A percentile compares a stretch with the other conserved stretches of the same genome.
Evolutionary conservation across 1,284 basidiomycete genomes (phyloP).

Genomic region (Coriolopsis trogii): DNA sequence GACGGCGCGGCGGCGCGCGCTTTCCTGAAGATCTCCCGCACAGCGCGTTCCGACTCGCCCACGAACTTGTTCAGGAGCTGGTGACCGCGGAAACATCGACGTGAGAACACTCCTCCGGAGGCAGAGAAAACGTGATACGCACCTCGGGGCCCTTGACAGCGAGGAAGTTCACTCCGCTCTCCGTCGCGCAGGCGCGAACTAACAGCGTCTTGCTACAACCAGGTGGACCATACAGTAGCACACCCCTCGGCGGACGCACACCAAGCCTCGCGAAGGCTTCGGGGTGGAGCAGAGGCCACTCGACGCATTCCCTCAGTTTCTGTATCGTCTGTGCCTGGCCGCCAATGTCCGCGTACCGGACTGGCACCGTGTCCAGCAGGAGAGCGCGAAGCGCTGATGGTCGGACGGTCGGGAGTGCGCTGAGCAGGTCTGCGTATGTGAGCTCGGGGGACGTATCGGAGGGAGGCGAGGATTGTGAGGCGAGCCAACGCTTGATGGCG

Average conservation of each 20-base stretch:
- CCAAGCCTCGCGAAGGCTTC: constrained; percentile 88
- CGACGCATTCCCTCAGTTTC: constrained; percentile 85
- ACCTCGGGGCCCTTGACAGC: constrained; percentile 99
- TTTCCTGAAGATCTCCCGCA: constrained; percentile 95
- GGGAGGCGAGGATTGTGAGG: constrained; percentile 29
- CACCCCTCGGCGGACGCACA: constrained; percentile 86
- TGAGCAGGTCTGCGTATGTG: constrained; percentile 65
- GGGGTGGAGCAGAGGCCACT: constrained; percentile 92
- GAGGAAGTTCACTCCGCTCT: constrained; percentile 95
- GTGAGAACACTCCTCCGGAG: too few relatives aligned
- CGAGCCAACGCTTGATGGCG: constrained; percentile 85
- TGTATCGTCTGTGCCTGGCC: constrained; percentile 83
- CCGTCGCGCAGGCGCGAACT: constrained; percentile 91
- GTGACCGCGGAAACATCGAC: too few relatives aligned
- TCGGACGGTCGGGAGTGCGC: constrained; percentile 78
- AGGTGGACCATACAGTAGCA: constrained; percentile 95
- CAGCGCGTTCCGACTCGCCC: constrained; percentile 94
- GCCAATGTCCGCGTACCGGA: constrained; percentile 89
- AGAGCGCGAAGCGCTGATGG: constrained; percentile 95
- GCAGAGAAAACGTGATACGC: too few relatives aligned
- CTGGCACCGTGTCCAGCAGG: constrained; percentile 84
- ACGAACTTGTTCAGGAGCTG: constrained; percentile 96
- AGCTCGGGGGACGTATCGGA: constrained; percentile 44
- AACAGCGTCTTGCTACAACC: constrained; percentile 98
- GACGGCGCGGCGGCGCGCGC: constrained; percentile 93